Base-by-base conservation (phyloP, 306 rosid genomes). In the Trifolium dubium region DNA sequence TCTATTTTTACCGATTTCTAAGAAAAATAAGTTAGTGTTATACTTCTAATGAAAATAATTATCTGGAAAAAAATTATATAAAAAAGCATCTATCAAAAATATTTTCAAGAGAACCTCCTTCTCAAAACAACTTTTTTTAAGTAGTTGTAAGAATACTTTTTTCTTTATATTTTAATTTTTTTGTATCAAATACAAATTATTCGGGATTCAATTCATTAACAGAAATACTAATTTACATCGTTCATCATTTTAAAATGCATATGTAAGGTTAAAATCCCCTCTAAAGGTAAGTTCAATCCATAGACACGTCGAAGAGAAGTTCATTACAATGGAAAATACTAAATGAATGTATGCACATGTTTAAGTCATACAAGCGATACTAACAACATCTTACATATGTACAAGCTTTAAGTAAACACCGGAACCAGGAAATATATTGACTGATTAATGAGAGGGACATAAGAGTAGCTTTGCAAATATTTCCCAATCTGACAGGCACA, bases 311-410 rank as follows among this genome's bases (percentile, higher is more conserved):
- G 6, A 8, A 54, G 15, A 28, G 62, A 55, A 19, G 62, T 55
- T 55, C 7, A 23, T 28, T 56, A 50, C 8, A 68, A 54, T 5
- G 64, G 19, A 71, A 64, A 69, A 23, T 5, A 80, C 51, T 8
- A 41, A 43, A 69, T 62, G 15, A 64, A 70, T 75, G 77, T 75
- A 75, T 70, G 58, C 77, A 81, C 77, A 64, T 44, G 41, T 58
- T 71, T 44, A 28, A 61, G 77, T 69, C 54, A 47, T 74, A 35
- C 69, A 80, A 73, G 70, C 58, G 76, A 70, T 50, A 65, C 73
- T 17, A 58, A 14, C 69, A 80, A 56, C 80, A 64, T 55, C 77
- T 73, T 64, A 80, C 76, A 64, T 78, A 78, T 81, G 70, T 81
- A 78, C 85, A 78, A 47, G 81, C 47, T 65, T 43, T 54, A 15